These are phyloP conservation scores for Chalaropsis ovoidea DNA, from an alignment of 2,329 filamentous ascomycete species.

Conservation along the genomic window DNA sequence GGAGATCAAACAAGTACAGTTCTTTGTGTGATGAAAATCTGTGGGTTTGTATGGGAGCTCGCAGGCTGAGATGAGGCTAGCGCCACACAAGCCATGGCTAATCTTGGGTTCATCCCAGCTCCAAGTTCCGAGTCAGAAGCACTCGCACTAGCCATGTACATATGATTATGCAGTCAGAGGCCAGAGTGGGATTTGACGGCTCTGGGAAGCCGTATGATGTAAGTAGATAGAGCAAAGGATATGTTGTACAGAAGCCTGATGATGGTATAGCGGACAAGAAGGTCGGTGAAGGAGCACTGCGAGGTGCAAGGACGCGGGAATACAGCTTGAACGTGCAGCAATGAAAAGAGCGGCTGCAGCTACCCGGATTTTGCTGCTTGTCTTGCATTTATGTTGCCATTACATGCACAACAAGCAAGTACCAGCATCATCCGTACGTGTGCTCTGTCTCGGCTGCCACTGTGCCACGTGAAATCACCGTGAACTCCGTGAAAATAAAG, in stretches of 20 bases:
- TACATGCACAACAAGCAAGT: conserved; percentile 1
- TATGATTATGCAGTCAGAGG: background rate
- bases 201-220: background rate
- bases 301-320: background rate
- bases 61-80: background rate
- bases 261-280: background rate
- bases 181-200: background rate
- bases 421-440: background rate
- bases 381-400: conserved; percentile 12
- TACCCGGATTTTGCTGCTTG: conserved; percentile 6
- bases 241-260: background rate
- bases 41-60: background rate
- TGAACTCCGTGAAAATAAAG: conserved; percentile 10
- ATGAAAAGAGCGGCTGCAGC: conserved; percentile 5
- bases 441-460: conserved; percentile 3
- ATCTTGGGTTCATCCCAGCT: background rate
- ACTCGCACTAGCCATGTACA: background rate
- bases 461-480: conserved; percentile 12
- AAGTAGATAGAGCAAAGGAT: background rate
- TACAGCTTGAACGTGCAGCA: background rate
- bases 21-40: background rate
- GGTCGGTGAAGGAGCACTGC: background rate
- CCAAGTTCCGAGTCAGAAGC: background rate
- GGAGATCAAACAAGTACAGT: background rate
- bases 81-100: background rate